These are phyloP conservation scores for Suillus hirtellus DNA, from an alignment of 768 basidiomycete genomes.

Conservation along the genomic window DNA sequence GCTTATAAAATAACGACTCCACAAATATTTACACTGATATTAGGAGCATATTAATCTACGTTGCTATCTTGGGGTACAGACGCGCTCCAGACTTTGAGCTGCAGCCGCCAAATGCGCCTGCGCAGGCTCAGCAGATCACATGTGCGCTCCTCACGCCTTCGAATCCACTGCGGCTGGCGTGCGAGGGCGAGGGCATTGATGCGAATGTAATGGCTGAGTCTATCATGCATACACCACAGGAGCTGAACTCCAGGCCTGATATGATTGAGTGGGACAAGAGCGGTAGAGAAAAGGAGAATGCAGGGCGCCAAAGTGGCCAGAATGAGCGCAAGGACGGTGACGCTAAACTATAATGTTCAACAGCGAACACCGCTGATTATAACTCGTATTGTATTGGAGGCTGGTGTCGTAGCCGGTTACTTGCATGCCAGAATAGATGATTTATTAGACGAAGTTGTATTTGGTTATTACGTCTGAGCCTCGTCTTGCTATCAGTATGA, in stretches of 20 bases:
- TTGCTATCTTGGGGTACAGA: constrained; percentile 50
- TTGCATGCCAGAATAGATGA: background rate
- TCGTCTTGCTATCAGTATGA: background rate
- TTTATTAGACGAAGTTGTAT: background rate
- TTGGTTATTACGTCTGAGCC: background rate
- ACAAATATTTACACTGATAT: background rate
- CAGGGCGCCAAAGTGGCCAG: background rate
- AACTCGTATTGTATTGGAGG: background rate
- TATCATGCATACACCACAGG: constrained; percentile 16
- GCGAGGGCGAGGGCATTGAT: constrained; percentile 28
- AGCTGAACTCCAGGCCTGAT: constrained; percentile 13
- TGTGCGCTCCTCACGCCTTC: constrained; percentile 37
- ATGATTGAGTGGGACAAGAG: constrained; percentile 23
- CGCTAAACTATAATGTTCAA: constrained; percentile 24
- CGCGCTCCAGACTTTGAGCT: constrained; percentile 46
- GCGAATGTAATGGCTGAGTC: constrained; percentile 17
- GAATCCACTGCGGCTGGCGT: constrained; percentile 27
- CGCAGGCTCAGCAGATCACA: constrained; percentile 42
- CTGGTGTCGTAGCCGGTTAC: background rate
- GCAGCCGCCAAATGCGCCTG: constrained; percentile 44
- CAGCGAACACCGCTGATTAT: background rate
- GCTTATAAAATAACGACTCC: background rate
- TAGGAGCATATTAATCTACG: constrained; percentile 53
- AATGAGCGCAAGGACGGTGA: constrained; percentile 10
- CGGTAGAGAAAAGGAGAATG: constrained; percentile 8